These are phyloP conservation scores for Amoeboaphelidium protococcarum DNA, from an alignment of 371 early-diverging fungal genomes.

Conservation along the genomic window DNA sequence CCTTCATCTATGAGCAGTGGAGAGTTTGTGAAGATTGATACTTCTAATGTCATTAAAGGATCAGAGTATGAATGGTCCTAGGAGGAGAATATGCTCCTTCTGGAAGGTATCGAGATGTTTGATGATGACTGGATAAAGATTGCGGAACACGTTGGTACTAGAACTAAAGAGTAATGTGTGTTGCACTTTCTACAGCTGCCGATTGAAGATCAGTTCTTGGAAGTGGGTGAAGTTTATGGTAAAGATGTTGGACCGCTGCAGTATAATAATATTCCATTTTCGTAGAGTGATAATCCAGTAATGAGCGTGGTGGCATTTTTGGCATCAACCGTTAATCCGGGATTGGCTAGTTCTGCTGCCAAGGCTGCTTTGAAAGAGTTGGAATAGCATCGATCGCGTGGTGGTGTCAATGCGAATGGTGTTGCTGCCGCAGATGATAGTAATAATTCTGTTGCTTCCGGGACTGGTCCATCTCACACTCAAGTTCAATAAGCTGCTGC, in stretches of 20 bases:
- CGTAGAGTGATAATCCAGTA: conserved; percentile 83
- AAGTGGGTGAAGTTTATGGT: conserved; percentile 7
- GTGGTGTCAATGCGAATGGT: conserved; percentile 7
- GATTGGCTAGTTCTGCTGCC: conserved; percentile 69
- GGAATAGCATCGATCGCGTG: conserved; percentile 9
- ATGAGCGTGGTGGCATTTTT: conserved; percentile 85
- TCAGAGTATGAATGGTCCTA: conserved; percentile 53
- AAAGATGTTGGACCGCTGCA: conserved; percentile 22
- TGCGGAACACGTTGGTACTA: conserved; percentile 74
- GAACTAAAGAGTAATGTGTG: conserved; percentile 77
- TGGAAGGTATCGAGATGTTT: conserved; percentile 87
- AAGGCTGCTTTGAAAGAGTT: conserved; percentile 29
- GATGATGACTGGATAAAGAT: conserved; percentile 92
- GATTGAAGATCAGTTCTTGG: conserved; percentile 66
- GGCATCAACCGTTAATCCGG: conserved; percentile 67
- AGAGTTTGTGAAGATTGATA: conserved; percentile 50
- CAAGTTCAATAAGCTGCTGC: conserved; percentile 18
- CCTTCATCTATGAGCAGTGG: conserved; percentile 51
- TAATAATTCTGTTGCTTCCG: neutral
- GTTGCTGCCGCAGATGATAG: conserved; percentile 1
- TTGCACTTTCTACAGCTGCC: conserved; percentile 82
- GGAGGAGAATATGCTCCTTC: conserved; percentile 68
- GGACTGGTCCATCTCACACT: neutral
- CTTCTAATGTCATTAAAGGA: conserved; percentile 6
- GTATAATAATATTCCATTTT: conserved; percentile 45